phyloP scores from a whole-genome alignment of 768 basidiomycete genomes.

The Lentinula guzmanii region DNA sequence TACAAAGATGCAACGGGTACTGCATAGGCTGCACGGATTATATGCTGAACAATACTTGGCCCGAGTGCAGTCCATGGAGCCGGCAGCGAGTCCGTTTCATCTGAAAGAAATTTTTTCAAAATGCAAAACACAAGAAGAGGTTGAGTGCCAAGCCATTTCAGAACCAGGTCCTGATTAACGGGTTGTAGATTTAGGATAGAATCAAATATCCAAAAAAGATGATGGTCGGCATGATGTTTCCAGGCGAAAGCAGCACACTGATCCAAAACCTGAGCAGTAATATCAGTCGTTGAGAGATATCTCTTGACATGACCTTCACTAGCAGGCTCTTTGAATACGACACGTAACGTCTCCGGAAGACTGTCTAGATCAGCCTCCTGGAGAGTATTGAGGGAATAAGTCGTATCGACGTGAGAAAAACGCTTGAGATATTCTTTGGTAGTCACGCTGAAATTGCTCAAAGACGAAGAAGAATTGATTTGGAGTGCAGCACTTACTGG shows the following conservation, averaged over 20 bases:
- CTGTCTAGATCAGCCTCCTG: slow-evolving; percentile 32
- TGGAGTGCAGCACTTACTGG: slow-evolving; percentile 37
- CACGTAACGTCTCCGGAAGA: not conserved
- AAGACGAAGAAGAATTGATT: not conserved
- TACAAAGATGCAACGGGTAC: slow-evolving; percentile 51
- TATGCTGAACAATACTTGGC: slow-evolving; percentile 26
- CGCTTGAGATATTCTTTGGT: slow-evolving; percentile 42
- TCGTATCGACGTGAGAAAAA: slow-evolving; percentile 33
- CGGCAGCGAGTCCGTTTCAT: slow-evolving; percentile 7
- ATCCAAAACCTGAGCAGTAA: slow-evolving; percentile 24
- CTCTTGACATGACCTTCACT: not conserved
- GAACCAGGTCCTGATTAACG: slow-evolving; percentile 21
- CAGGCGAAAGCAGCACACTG: slow-evolving; percentile 33
- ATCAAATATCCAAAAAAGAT: slow-evolving; percentile 47
- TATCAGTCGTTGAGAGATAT: slow-evolving; percentile 1
- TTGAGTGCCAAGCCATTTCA: slow-evolving; percentile 39
- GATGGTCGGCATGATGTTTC: slow-evolving; percentile 48
- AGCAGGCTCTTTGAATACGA: not conserved
- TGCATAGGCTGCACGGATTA: slow-evolving; percentile 50
- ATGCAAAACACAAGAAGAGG: slow-evolving; percentile 52
- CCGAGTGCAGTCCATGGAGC: slow-evolving; percentile 15
- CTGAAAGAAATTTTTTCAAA: slow-evolving; percentile 41
- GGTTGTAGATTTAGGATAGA: slow-evolving; percentile 25
- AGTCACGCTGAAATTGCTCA: slow-evolving; percentile 28
- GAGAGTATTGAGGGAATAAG: slow-evolving; percentile 37